Percentiles rank a stretch among this genome's conserved stretches.
These are phyloP conservation scores for Ploettnerulaceae sp. DNA, from an alignment of 2,329 filamentous ascomycete genomes.

Conservation along the genomic window DNA sequence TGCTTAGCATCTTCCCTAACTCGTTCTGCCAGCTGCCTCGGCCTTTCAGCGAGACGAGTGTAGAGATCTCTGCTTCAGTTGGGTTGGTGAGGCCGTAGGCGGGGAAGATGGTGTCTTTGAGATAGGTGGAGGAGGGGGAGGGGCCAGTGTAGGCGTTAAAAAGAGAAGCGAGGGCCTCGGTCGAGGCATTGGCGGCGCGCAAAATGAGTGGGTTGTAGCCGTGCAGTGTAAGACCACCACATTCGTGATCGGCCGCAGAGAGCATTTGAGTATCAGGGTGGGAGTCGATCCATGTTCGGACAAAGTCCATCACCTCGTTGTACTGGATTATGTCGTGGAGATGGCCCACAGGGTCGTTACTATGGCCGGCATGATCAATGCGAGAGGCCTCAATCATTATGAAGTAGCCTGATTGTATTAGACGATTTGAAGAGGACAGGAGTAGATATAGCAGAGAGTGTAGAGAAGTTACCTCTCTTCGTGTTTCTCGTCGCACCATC, in stretches of 20 bases:
- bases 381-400: slow-evolving; percentile 11
- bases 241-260: slow-evolving; percentile 5
- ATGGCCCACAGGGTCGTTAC: slow-evolving; percentile 6
- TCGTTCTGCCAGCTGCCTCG: not conserved
- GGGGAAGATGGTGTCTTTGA: slow-evolving; percentile 1
- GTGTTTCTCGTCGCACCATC: not conserved
- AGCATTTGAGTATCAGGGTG: slow-evolving; percentile 5
- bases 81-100: slow-evolving; percentile 3
- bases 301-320: slow-evolving; percentile 6
- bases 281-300: slow-evolving; percentile 3
- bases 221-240: slow-evolving; percentile 1
- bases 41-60: not conserved
- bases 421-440: not conserved
- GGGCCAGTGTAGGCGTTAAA: not conserved
- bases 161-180: not conserved
- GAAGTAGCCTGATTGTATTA: slow-evolving; percentile 1
- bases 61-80: slow-evolving; percentile 1
- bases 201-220: slow-evolving; percentile 3
- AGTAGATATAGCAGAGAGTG: not conserved
- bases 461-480: not conserved
- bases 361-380: slow-evolving; percentile 6
- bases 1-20: not conserved
- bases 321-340: slow-evolving; percentile 9
- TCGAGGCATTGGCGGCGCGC: not conserved
- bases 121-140: not conserved